phyloP scores from a whole-genome alignment of 1,284 basidiomycete genomes.

The Papiliotrema flavescens region DNA sequence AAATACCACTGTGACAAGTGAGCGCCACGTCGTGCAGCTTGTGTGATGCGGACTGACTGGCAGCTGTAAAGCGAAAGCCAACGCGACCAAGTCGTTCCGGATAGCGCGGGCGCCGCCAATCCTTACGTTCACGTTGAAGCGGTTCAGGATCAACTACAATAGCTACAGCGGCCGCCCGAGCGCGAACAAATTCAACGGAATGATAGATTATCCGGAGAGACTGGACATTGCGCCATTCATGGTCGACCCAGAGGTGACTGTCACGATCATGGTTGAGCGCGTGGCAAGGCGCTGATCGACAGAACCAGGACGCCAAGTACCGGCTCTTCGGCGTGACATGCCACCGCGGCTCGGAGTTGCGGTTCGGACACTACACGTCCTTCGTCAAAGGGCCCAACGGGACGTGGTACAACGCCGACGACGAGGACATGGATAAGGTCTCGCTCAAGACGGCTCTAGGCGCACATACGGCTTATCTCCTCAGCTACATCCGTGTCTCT shows the following conservation, averaged over 20 bases:
- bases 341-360: constrained; percentile 86
- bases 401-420: constrained; percentile 90
- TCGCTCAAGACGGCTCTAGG: constrained; percentile 53
- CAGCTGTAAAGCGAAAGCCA: constrained; percentile 45
- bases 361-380: constrained; percentile 94
- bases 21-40: constrained; percentile 28
- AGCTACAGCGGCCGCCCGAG: constrained; percentile 58
- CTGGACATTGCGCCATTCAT: constrained; percentile 77
- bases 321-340: constrained; percentile 87
- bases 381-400: constrained; percentile 71
- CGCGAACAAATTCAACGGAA: constrained; percentile 78
- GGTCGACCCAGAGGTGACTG: constrained; percentile 63
- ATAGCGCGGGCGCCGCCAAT: constrained; percentile 81
- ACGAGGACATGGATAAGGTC: constrained; percentile 64
- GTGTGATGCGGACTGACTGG: not conserved
- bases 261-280: not conserved
- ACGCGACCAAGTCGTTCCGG: constrained; percentile 52
- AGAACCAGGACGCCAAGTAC: constrained; percentile 59
- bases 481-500: constrained; percentile 75
- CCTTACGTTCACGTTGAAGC: constrained; percentile 95
- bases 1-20: constrained; percentile 99
- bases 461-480: constrained; percentile 82
- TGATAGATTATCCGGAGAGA: constrained; percentile 71
- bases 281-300: constrained; percentile 42
- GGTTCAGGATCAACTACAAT: constrained; percentile 59